Conservation (phyloP, 2,329 filamentous ascomycete genomes). For the Hymenoscyphus scutula region DNA sequence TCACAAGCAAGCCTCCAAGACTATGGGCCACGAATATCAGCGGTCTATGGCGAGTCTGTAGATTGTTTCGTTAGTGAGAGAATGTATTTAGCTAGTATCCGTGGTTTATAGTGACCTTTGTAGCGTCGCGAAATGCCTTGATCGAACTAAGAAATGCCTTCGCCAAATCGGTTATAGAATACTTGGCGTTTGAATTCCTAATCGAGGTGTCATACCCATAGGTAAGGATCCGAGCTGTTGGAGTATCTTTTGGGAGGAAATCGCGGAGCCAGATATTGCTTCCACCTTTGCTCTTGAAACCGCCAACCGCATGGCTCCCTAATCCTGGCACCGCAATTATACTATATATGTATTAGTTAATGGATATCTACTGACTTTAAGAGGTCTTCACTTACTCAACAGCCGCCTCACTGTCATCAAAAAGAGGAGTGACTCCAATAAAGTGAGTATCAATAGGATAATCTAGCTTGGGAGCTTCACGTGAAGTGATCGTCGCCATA, state of each 20-base stretch:
- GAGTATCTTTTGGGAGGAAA: slow-evolving; percentile 10
- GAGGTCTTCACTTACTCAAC: too few relatives aligned
- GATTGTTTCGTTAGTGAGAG: not conserved
- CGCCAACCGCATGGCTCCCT: slow-evolving; percentile 20
- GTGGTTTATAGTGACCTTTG: not conserved
- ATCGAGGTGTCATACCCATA: slow-evolving; percentile 14
- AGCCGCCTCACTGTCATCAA: too few relatives aligned
- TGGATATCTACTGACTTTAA: too few relatives aligned
- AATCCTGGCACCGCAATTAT: slow-evolving; percentile 21
- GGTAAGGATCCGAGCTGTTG: slow-evolving; percentile 18
- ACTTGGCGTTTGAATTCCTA: not conserved
- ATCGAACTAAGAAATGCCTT: not conserved
- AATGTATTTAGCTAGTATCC: not conserved
- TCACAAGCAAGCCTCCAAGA: slow-evolving; percentile 15
- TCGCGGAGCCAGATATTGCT: slow-evolving; percentile 20
- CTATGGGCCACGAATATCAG: not conserved
- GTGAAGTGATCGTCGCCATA: too few relatives aligned
- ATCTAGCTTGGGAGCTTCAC: too few relatives aligned
- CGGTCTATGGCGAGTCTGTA: not conserved
- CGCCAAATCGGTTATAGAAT: slow-evolving; percentile 6
- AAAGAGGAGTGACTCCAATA: too few relatives aligned
- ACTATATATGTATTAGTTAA: slow-evolving; percentile 4
- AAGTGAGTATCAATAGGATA: too few relatives aligned
- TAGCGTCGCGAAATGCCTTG: not conserved
- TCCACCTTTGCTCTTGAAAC: slow-evolving; percentile 7